Conservation (phyloP, 2,329 filamentous ascomycete species). For the Fusarium tricinctum region DNA sequence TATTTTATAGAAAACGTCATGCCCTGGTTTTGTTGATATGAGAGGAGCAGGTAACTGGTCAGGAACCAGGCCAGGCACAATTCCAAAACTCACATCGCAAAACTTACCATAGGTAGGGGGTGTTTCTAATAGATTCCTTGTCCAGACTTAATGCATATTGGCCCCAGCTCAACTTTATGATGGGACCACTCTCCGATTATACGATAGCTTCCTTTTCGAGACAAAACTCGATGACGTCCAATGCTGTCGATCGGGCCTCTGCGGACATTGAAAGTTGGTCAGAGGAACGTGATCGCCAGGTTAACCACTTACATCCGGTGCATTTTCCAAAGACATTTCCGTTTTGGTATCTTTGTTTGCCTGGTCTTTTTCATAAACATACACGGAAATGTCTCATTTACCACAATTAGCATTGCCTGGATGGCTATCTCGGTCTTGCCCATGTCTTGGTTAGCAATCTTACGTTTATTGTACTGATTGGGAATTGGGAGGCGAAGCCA, state of each 20-base stretch:
- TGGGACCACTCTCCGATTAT: conserved; percentile 3
- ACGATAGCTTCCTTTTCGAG: background rate
- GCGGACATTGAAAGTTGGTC: conserved; percentile 2
- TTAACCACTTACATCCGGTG: conserved; percentile 9
- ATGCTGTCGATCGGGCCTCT: conserved; percentile 4
- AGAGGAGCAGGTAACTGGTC: conserved; percentile 17
- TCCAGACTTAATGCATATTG: conserved; percentile 1
- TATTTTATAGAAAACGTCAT: conserved; percentile 15
- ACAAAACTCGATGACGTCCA: conserved; percentile 21
- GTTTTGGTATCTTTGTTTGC: conserved; percentile 4
- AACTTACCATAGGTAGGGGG: conserved; percentile 13
- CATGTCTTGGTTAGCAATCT: background rate
- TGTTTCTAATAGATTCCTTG: conserved; percentile 19
- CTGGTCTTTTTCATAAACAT: background rate
- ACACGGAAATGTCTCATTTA: conserved; percentile 25
- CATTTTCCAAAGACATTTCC: conserved; percentile 3
- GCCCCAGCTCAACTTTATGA: background rate
- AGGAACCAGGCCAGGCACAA: conserved; percentile 8
- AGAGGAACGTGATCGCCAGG: conserved; percentile 37
- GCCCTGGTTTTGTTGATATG: background rate
- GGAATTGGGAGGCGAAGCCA: background rate
- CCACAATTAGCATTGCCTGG: conserved; percentile 5
- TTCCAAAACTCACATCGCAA: conserved; percentile 21
- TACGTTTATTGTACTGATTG: background rate
- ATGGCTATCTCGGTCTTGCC: background rate